phyloP scores from a whole-genome alignment of 306 rosid genomes.

The barrel medic (Medicago truncatula) region MtrunA17r5.0-ANR NC_053049.1:37232001-37232500 shows the following conservation, averaged over 20 bases:
- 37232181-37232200: constrained; percentile 51
- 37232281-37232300: constrained; percentile 25
- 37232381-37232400: constrained; percentile 34
- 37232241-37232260: constrained; percentile 2
- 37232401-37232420: background rate
- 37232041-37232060: constrained; percentile 40
- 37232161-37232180: constrained; percentile 62
- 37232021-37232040: constrained; percentile 40
- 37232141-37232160: constrained; percentile 57
- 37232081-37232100: constrained; percentile 36
- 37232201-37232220: constrained; percentile 47
- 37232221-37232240: constrained; percentile 8
- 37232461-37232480: constrained; percentile 12
- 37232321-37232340: constrained; percentile 36
- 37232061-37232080: constrained; percentile 6
- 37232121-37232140: constrained; percentile 67
- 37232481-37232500: constrained; percentile 50
- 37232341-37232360: constrained; percentile 32
- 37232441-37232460: background rate
- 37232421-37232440: background rate
- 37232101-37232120: background rate
- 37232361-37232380: constrained; percentile 20
- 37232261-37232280: background rate
- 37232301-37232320: constrained; percentile 12
- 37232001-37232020: constrained; percentile 40